Evolutionary conservation across 228 moss, liverwort and hornwort genomes (phyloP).

Genomic region (Sphagnum fallax): DNA sequence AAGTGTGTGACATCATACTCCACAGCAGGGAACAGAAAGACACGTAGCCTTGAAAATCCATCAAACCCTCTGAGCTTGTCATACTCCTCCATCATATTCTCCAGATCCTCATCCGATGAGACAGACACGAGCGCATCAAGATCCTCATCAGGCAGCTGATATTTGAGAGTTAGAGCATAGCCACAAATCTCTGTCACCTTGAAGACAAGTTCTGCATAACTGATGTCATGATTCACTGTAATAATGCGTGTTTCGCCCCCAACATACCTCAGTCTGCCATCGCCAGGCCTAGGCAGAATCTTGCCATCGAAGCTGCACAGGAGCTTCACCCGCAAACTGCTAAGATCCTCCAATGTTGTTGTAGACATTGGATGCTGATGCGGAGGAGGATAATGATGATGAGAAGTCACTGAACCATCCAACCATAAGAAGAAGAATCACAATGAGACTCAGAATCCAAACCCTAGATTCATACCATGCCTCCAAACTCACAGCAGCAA

Average conservation of each 20-base stretch:
- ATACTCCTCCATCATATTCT: conserved; percentile 98
- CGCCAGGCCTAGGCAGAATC: conserved; percentile 86
- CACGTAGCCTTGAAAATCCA: conserved; percentile 68
- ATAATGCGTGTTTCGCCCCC: conserved; percentile 90
- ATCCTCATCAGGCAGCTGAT: conserved; percentile 92
- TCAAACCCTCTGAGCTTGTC: conserved; percentile 70
- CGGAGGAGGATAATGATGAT: too few relatives aligned
- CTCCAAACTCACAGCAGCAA: too few relatives aligned
- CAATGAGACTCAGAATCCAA: too few relatives aligned
- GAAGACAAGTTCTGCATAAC: conserved; percentile 50
- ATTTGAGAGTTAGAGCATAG: conserved; percentile 55
- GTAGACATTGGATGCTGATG: conserved; percentile 61
- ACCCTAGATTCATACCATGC: too few relatives aligned
- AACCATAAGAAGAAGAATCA: too few relatives aligned
- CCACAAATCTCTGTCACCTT: conserved; percentile 76
- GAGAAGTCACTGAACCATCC: too few relatives aligned
- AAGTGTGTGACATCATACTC: conserved; percentile 50
- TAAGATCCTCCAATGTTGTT: conserved; percentile 64
- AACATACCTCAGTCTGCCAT: conserved; percentile 84
- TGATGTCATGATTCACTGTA: conserved; percentile 77
- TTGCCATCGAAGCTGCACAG: conserved; percentile 98
- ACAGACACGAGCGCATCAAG: conserved; percentile 95
- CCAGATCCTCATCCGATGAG: conserved; percentile 81
- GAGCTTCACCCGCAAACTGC: conserved; percentile 73
- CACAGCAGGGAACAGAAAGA: conserved; percentile 73